phyloP scores from a whole-genome alignment of 192 early-diverging fungal species.

The Mortierella hygrophila region DNA sequence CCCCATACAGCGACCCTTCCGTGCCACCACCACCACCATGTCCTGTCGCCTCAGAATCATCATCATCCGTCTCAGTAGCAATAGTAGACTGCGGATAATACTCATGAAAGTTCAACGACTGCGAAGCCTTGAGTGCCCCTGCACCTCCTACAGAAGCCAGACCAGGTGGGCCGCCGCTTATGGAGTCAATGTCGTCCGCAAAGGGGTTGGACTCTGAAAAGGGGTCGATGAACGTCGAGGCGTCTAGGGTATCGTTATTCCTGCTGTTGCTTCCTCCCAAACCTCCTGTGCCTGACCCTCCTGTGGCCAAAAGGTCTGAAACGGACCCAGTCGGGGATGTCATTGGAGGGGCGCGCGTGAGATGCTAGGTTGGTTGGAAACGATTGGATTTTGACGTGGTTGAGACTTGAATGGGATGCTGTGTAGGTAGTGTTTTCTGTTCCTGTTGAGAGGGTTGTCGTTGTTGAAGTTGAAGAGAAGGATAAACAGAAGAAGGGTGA shows the following conservation, averaged over 20 bases:
- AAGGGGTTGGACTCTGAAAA: conserved; percentile 55
- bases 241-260: conserved; percentile 20
- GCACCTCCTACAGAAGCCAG: neutral
- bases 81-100: conserved; percentile 45
- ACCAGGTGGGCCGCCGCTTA: neutral
- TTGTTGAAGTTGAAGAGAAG: no score
- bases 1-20: neutral
- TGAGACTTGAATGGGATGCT: no score
- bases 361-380: neutral
- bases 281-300: conserved; percentile 2
- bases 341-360: conserved; percentile 2
- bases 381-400: neutral
- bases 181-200: conserved; percentile 29
- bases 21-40: neutral
- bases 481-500: neutral
- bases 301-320: conserved; percentile 41
- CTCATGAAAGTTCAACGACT: conserved; percentile 43
- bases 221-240: conserved; percentile 48
- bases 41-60: neutral
- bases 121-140: conserved; percentile 8
- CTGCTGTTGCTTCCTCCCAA: neutral
- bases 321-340: conserved; percentile 41
- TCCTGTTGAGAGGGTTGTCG: no score
- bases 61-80: neutral
- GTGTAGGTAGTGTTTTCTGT: no score